Conservation (phyloP, 2,329 filamentous ascomycete genomes). For the Exophiala dermatitidis region DNA sequence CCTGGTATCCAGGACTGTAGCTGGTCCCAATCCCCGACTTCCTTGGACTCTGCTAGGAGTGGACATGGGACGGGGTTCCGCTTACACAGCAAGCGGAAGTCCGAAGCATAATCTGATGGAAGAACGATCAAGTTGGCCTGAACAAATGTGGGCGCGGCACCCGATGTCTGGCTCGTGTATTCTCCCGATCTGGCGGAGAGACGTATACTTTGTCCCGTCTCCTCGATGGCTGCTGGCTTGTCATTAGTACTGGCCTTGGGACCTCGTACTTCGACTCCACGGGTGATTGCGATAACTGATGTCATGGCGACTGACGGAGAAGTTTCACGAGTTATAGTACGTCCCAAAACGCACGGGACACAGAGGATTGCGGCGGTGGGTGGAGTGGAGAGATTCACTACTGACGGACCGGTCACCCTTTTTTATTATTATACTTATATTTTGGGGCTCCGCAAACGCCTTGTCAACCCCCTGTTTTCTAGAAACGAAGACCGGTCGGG, state of each 20-base stretch:
- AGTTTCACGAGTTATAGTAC: background rate
- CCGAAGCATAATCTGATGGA: conserved; percentile 49
- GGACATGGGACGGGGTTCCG: conserved; percentile 59
- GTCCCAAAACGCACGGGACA: too few species aligned
- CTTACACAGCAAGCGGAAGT: conserved; percentile 53
- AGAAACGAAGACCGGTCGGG: too few species aligned
- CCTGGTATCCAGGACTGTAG: conserved; percentile 36
- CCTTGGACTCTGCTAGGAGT: conserved; percentile 48
- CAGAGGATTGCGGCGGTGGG: too few species aligned
- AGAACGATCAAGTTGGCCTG: conserved; percentile 59
- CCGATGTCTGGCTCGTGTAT: conserved; percentile 41
- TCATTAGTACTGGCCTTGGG: background rate
- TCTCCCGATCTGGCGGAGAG: conserved; percentile 15
- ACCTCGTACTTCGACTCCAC: background rate
- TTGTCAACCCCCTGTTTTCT: too few species aligned
- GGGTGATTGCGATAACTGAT: background rate
- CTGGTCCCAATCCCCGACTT: conserved; percentile 38
- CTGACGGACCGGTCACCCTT: too few species aligned
- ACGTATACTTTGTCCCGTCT: conserved; percentile 20
- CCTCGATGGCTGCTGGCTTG: background rate
- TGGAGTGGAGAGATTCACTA: too few species aligned
- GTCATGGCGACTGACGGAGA: background rate
- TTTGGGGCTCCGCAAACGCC: too few species aligned
- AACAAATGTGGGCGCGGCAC: conserved; percentile 49
- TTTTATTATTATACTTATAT: too few species aligned